These are phyloP conservation scores for Omphalotus olearius DNA, from an alignment of 1,284 basidiomycete genomes.

Conservation along the genomic window DNA sequence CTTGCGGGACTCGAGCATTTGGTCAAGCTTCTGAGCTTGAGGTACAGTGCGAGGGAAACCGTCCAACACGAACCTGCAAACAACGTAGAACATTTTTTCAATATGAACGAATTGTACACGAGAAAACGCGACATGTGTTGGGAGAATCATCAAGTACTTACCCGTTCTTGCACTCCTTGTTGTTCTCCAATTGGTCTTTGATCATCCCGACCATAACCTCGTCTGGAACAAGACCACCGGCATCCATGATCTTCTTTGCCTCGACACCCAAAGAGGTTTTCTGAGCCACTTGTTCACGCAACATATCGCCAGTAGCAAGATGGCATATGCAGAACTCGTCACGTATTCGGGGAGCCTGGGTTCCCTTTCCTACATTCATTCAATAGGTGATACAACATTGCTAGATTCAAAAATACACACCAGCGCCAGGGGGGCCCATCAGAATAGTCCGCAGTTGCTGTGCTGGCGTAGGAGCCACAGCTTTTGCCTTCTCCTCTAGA, in stretches of 20 bases:
- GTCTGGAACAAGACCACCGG: conserved; percentile 89
- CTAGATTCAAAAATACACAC: conserved; percentile 40
- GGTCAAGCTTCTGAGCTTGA: conserved; percentile 96
- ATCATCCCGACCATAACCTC: conserved; percentile 99
- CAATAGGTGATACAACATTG: neutral
- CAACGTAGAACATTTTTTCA: neutral
- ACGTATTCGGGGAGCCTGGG: conserved; percentile 92
- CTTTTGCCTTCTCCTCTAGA: conserved; percentile 65
- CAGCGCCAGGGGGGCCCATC: conserved; percentile 94
- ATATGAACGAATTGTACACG: neutral
- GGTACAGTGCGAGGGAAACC: conserved; percentile 97
- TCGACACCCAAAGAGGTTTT: conserved; percentile 87
- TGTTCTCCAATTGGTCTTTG: conserved; percentile 92
- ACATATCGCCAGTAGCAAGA: conserved; percentile 97
- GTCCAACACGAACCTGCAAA: conserved; percentile 88
- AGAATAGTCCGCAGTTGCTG: conserved; percentile 87
- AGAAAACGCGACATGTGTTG: neutral
- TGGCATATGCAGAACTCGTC: conserved; percentile 96
- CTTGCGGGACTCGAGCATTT: conserved; percentile 79
- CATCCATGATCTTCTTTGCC: conserved; percentile 98
- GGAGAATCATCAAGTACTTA: conserved; percentile 36
- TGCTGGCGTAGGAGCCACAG: conserved; percentile 44
- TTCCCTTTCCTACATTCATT: conserved; percentile 80
- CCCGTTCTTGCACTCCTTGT: conserved; percentile 93
- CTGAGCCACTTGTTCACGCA: conserved; percentile 88